Base-by-base conservation (phyloP, 257 asterid species). In the Echium plantagineum region DNA sequence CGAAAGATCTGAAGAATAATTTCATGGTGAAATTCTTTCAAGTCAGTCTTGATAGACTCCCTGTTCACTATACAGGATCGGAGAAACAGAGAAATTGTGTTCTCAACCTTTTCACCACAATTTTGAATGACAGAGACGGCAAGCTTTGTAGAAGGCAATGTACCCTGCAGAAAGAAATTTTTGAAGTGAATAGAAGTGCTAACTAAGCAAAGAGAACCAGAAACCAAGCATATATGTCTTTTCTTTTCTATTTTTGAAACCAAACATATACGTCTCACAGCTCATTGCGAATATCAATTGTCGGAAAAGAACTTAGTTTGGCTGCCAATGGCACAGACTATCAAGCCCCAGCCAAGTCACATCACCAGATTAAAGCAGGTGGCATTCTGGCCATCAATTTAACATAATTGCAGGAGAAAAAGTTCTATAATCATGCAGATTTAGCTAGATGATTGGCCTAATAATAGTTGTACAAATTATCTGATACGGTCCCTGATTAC, bases 1-100 rank as follows among this genome's bases (percentile, higher is more conserved):
- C 72, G 82, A 77, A 84, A 84, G 71, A 86, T 63, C 77, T 84
- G 85, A 59, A 76, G 60, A 21, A 90, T 79, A 59, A 90, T 75
- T 58, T 82, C 94, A 67, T 86, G 96, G 83, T 85, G 85, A 73
- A 67, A 77, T 69, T 90, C 97, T 74, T 84, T 86, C 59, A 83
- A 58, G 59, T 63, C 83, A 71, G 94, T 86, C 74, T 64, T 66
- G 56, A 85, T 77, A 69, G 79, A 81, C 56, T 84, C 93, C 65
- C 85, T 74, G 53, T 76, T 75, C 63, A 78, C 72, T 77, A 90
- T 90, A 70, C 97, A 90, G 46, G 93, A 79, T 63, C 74, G 79
- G 72, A 90, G 74, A 80, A 90, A 87, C 67, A 73, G 79, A 70
- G 79, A 70, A 57, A 86, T 62, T 48, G 28, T 61, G 65, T 59